phyloP scores from a whole-genome alignment of 805 yeast genomes.

The Candida gorgasii region DNA sequence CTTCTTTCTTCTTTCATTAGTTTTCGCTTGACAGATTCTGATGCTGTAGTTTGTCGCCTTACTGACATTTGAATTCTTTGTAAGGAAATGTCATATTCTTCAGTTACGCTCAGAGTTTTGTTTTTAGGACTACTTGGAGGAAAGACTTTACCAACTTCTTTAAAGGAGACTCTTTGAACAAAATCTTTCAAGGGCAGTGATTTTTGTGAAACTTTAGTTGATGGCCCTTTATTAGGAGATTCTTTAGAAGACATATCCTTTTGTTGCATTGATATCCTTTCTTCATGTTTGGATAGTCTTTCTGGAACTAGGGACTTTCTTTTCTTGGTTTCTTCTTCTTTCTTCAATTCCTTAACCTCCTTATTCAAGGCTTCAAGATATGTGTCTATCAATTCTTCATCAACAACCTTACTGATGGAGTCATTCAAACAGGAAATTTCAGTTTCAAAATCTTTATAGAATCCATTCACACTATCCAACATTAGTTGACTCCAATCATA shows the following conservation, averaged over 20 bases:
- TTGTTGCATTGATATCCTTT: not conserved
- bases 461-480: slow-evolving; percentile 2
- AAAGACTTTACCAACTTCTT: slow-evolving; percentile 1
- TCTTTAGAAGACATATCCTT: not conserved
- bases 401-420: not conserved
- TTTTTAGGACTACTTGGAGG: slow-evolving; percentile 28
- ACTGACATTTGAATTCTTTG: slow-evolving; percentile 18
- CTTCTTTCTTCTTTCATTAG: not conserved
- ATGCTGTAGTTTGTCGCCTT: slow-evolving; percentile 9
- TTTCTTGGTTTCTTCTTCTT: not conserved
- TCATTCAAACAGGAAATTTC: not conserved
- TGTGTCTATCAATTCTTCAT: not conserved
- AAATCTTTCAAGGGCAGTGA: slow-evolving; percentile 2
- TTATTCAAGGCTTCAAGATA: not conserved
- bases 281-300: no score
- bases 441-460: not conserved
- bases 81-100: slow-evolving; percentile 13
- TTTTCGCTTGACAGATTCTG: not conserved
- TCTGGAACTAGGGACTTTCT: not conserved
- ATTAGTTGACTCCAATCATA: slow-evolving; percentile 4
- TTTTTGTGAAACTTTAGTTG: not conserved
- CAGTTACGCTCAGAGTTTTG: slow-evolving; percentile 1
- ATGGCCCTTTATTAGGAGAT: no score
- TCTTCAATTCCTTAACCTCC: not conserved
- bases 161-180: slow-evolving; percentile 5